These are phyloP conservation scores for Metschnikowia continentalis DNA, from an alignment of 805 yeast genomes.

Conservation along the genomic window DNA sequence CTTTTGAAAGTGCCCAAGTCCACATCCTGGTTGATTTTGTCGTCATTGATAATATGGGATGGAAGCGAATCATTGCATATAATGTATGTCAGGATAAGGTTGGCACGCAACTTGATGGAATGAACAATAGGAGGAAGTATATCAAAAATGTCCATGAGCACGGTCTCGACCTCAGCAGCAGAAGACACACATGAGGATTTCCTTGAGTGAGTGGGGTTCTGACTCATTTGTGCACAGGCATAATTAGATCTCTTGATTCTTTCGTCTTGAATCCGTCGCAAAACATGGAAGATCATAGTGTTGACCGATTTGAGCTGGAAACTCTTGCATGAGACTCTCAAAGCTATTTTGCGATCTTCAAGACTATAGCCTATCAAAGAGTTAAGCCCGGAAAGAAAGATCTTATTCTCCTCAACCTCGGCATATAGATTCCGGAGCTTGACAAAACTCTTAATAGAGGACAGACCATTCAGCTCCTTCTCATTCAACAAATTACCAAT, in stretches of 20 bases:
- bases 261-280: constrained; percentile 30
- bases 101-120: constrained; percentile 24
- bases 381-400: constrained; percentile 26
- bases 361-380: constrained; percentile 25
- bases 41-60: constrained; percentile 24
- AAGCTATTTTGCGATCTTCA: constrained; percentile 17
- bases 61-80: constrained; percentile 42
- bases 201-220: not conserved
- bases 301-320: constrained; percentile 33
- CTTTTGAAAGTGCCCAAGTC: constrained; percentile 36
- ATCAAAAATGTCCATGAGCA: constrained; percentile 25
- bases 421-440: constrained; percentile 28
- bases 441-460: constrained; percentile 22
- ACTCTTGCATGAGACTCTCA: constrained; percentile 25
- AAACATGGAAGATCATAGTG: constrained; percentile 33
- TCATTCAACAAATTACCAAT: constrained; percentile 12
- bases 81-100: constrained; percentile 29
- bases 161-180: not conserved
- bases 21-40: constrained; percentile 21
- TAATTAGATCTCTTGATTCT: constrained; percentile 22
- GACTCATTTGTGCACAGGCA: constrained; percentile 19
- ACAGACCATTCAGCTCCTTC: not conserved
- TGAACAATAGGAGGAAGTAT: constrained; percentile 28
- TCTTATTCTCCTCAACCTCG: constrained; percentile 30
- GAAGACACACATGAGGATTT: not conserved